Conservation (phyloP, 2,329 filamentous ascomycete genomes). For the Alternaria longipes region DNA sequence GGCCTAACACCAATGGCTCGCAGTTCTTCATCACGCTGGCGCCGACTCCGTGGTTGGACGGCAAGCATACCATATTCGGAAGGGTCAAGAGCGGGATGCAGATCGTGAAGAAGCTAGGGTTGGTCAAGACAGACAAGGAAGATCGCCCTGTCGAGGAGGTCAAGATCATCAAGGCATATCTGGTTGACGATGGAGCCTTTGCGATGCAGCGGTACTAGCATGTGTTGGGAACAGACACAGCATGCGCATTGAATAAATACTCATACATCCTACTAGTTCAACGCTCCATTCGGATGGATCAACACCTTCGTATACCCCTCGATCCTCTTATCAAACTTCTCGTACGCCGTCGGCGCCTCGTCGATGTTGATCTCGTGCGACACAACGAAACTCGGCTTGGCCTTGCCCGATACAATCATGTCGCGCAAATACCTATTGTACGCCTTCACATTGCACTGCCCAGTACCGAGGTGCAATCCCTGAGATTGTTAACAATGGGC, state of each 20-base stretch:
- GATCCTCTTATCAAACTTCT: conserved; percentile 72
- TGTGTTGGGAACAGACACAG: neutral
- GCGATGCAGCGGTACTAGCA: conserved; percentile 36
- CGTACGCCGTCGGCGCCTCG: conserved; percentile 67
- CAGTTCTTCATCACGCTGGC: conserved; percentile 97
- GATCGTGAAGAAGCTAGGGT: conserved; percentile 85
- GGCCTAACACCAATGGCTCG: conserved; percentile 90
- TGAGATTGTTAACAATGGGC: conserved; percentile 35
- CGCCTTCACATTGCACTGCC: conserved; percentile 73
- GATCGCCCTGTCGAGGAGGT: conserved; percentile 85
- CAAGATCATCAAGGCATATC: conserved; percentile 76
- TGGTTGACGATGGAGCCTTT: conserved; percentile 69
- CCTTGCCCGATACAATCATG: conserved; percentile 70
- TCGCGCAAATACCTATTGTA: conserved; percentile 74
- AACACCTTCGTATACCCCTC: conserved; percentile 75
- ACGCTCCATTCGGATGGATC: conserved; percentile 69
- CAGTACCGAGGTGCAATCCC: conserved; percentile 68
- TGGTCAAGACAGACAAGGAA: conserved; percentile 82
- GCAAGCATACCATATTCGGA: conserved; percentile 97
- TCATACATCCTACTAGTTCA: conserved; percentile 28
- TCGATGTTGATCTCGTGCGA: conserved; percentile 71
- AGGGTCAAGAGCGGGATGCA: conserved; percentile 84
- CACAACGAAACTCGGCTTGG: conserved; percentile 73
- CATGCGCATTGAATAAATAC: conserved; percentile 1
- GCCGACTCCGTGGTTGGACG: conserved; percentile 94